A percentile compares a stretch with the other conserved stretches of the same genome.
phyloP scores from a whole-genome alignment of 495 filamentous ascomycete species.

The Jackrogersella multiformis region DNA sequence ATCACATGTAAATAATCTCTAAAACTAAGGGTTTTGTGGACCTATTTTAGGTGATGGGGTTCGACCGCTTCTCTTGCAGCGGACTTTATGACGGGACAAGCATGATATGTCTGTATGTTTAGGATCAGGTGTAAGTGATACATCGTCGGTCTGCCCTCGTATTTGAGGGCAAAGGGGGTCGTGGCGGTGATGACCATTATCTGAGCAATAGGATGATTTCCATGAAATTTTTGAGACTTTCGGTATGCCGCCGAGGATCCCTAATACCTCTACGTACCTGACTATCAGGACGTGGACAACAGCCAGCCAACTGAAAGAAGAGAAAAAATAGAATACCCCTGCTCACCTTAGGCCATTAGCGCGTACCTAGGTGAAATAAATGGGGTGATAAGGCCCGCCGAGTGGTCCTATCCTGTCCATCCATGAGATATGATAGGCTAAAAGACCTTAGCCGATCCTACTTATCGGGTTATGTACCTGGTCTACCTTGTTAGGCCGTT shows the following conservation, averaged over 20 bases:
- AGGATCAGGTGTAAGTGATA: conserved; percentile 1
- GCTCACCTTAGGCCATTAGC: conserved; percentile 4
- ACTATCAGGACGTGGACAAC: conserved; percentile 29
- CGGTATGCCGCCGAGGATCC: conserved; percentile 8
- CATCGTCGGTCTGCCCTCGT: conserved; percentile 16
- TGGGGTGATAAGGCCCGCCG: conserved; percentile 16
- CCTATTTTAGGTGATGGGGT: background rate
- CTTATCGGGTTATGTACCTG: conserved; percentile 24
- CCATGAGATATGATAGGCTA: conserved; percentile 16
- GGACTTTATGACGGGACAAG: background rate
- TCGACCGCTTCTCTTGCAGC: conserved; percentile 1
- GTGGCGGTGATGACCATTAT: conserved; percentile 29
- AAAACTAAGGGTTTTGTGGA: background rate
- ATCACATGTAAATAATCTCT: background rate
- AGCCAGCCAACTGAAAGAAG: conserved; percentile 27
- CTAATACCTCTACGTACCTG: no score
- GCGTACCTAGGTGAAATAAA: conserved; percentile 21
- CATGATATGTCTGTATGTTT: background rate
- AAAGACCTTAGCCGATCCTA: conserved; percentile 8
- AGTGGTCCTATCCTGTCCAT: no score
- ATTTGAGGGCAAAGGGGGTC: background rate
- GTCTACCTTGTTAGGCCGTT: background rate
- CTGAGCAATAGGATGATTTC: conserved; percentile 31
- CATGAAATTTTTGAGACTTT: background rate
- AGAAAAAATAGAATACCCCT: conserved; percentile 9